Percentiles rank a stretch among this genome's conserved stretches.
These are phyloP conservation scores for Polymyxa betae DNA, from an alignment of 208 protist genomes.

Conservation along the genomic window DNA sequence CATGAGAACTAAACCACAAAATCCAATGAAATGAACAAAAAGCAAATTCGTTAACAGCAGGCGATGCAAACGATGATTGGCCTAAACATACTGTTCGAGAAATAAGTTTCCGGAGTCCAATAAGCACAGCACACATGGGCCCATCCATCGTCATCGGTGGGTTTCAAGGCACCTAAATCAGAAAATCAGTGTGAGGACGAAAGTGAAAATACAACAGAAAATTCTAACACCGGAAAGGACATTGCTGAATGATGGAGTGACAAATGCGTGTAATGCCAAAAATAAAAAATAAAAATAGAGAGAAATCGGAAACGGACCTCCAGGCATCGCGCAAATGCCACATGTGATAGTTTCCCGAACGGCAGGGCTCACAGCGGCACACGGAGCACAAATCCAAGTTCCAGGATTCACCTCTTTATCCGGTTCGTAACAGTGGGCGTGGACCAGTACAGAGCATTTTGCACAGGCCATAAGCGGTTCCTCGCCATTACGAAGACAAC, in stretches of 20 bases:
- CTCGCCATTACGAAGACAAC: background rate
- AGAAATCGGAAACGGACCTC: background rate
- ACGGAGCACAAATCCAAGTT: slow-evolving; percentile 6
- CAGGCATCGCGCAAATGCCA: background rate
- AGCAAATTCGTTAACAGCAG: background rate
- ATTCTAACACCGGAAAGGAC: too few relatives aligned
- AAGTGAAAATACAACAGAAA: too few relatives aligned
- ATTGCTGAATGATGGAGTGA: too few relatives aligned
- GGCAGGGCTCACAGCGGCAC: background rate
- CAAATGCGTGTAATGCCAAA: background rate
- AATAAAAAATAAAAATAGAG: background rate
- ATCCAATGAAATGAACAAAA: too few relatives aligned
- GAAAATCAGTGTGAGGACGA: too few relatives aligned
- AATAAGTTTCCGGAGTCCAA: slow-evolving; percentile 17
- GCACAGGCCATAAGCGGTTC: background rate
- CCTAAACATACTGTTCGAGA: background rate
- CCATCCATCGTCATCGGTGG: slow-evolving; percentile 8
- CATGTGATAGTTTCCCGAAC: background rate
- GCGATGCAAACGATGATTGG: background rate
- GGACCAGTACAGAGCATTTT: background rate
- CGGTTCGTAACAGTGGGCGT: background rate
- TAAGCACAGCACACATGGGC: slow-evolving; percentile 14
- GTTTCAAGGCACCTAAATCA: slow-evolving; percentile 38
- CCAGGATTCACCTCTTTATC: background rate
- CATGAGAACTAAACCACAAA: too few relatives aligned